Base-by-base conservation (phyloP, 768 basidiomycete species). In the Rickenella mellea region DNA sequence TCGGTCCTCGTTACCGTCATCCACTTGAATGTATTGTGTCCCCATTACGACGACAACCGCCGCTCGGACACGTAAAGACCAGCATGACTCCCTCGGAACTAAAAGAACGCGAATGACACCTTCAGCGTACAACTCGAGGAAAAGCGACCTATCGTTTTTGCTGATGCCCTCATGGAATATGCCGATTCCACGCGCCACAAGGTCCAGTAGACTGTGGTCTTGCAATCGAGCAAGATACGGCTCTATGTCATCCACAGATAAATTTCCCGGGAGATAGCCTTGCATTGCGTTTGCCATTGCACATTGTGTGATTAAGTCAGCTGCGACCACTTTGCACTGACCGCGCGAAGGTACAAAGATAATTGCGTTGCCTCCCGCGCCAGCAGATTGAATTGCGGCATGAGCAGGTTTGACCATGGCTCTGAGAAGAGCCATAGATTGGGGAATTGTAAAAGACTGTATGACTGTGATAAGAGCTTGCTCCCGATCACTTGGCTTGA, bases 331-430 rank as follows among this genome's bases (percentile, higher is more conserved):
- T 20, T 67, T 66, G 54, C 90, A 92, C 51, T 92, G 87, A 6
- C 63, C 64, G 6, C 80, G 77, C 31, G 92, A 91, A 3, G 96
- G 86, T 1, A 96, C 88, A 59, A 98, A 96, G 9, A 94, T 69
- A 46, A 98, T 73, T 0, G 80, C 74, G 2, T 72, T 66, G 43
- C 73, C 71, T 6, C 62, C 66, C 10, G 58, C 53, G 1, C 65
- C 56, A 2, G 64, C 65, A 11, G 63, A 55, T 44, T 63, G 72
- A 45, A 96, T 78, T n/a, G 79, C 79, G 8, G 77, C 62, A 60
- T 93, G 87, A 2, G 83, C 79, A 3, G 94, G 91, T 56, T 90
- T 93, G 36, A 85, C 77, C 83, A 98, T 96, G 2, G 81, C 75
- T 54, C 92, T 93, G 63, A 91, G 81, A 15, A 98, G 68, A 0